Evolutionary conservation across 2,329 filamentous ascomycete genomes (phyloP).

Genomic region (Penicillium sp.): DNA sequence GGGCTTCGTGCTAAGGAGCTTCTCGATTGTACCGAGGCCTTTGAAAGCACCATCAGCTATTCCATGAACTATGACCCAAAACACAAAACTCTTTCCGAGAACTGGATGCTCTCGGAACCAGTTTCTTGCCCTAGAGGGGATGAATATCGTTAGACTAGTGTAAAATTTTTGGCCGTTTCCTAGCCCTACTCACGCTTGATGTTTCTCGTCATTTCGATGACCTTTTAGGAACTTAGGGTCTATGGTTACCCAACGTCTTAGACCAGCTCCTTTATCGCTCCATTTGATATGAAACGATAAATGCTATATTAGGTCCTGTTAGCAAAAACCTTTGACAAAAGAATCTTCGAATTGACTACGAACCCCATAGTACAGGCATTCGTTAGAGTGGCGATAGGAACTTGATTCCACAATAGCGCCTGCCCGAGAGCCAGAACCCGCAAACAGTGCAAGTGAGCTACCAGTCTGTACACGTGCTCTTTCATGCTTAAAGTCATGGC

Average conservation of each 20-base stretch:
- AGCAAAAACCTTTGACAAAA: slow-evolving; percentile 1
- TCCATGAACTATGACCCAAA: slow-evolving; percentile 20
- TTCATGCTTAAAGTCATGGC: slow-evolving; percentile 6
- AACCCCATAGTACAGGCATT: slow-evolving; percentile 22
- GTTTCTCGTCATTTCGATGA: slow-evolving; percentile 9
- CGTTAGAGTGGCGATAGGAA: slow-evolving; percentile 15
- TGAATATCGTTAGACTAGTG: slow-evolving; percentile 9
- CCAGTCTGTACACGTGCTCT: not conserved
- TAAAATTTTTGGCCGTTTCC: not conserved
- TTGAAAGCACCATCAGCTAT: slow-evolving; percentile 22
- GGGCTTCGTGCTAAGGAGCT: slow-evolving; percentile 11
- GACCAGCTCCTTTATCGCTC: not conserved
- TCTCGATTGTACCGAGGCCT: slow-evolving; percentile 8
- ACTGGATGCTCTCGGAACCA: slow-evolving; percentile 20
- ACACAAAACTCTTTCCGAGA: slow-evolving; percentile 21
- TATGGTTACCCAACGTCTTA: slow-evolving; percentile 20
- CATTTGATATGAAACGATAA: slow-evolving; percentile 18
- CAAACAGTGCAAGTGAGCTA: not conserved
- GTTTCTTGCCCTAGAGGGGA: slow-evolving; percentile 9
- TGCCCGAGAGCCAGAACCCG: slow-evolving; percentile 1
- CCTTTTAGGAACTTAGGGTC: slow-evolving; percentile 22
- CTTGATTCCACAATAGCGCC: slow-evolving; percentile 17
- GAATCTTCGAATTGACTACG: not conserved
- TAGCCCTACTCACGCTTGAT: slow-evolving; percentile 1
- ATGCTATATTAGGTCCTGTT: slow-evolving; percentile 9